Evolutionary conservation across 2,329 filamentous ascomycete species (phyloP).

Genomic region (Fusarium nygamai): DNA sequence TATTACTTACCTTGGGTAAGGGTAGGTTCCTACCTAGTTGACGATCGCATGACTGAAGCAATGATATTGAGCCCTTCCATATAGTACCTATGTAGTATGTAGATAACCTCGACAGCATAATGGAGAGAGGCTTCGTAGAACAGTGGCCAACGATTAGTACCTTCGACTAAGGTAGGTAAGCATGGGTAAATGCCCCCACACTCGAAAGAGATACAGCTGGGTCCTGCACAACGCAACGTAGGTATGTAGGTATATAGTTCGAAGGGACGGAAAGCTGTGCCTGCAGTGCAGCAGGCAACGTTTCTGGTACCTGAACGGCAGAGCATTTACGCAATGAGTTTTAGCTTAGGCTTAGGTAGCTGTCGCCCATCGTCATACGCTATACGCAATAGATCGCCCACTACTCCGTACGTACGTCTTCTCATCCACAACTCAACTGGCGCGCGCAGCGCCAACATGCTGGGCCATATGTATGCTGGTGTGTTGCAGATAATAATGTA

Average conservation of each 20-base stretch:
- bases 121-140: background rate
- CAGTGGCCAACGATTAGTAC: background rate
- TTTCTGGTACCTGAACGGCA: conserved; percentile 10
- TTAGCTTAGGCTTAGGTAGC: background rate
- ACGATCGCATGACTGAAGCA: conserved; percentile 30
- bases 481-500: conserved; percentile 21
- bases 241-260: background rate
- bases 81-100: background rate
- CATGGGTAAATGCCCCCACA: too few relatives aligned
- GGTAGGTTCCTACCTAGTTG: background rate
- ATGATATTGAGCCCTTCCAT: conserved; percentile 26
- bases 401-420: conserved; percentile 1
- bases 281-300: background rate
- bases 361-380: conserved; percentile 30
- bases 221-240: background rate
- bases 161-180: background rate
- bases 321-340: conserved; percentile 37
- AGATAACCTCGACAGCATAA: background rate
- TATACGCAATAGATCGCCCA: conserved; percentile 33
- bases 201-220: conserved; percentile 1
- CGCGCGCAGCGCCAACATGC: conserved; percentile 14
- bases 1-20: background rate
- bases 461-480: conserved; percentile 7
- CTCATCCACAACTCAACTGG: conserved; percentile 34
- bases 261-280: background rate